These are phyloP conservation scores for Daldinia childiae DNA, from an alignment of 495 filamentous ascomycete genomes.

Conservation along the genomic window DNA sequence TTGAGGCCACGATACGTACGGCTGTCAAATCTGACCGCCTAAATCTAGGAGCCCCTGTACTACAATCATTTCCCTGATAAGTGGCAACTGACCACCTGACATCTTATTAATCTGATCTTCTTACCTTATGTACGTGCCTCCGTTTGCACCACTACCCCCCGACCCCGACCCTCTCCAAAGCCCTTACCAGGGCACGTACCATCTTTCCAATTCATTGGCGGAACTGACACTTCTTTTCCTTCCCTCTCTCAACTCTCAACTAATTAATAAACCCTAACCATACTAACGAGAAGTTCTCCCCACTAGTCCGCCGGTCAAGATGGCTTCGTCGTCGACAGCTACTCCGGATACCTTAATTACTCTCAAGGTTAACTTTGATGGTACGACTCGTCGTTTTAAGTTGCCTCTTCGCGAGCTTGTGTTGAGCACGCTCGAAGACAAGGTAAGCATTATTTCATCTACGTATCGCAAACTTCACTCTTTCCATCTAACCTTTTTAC, in stretches of 20 bases:
- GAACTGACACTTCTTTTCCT: not conserved
- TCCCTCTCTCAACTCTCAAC: not conserved
- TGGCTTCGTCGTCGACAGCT: slow-evolving; percentile 43
- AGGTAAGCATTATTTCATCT: slow-evolving; percentile 67
- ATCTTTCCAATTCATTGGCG: slow-evolving; percentile 3
- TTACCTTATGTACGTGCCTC: slow-evolving; percentile 1
- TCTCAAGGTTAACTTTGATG: slow-evolving; percentile 82
- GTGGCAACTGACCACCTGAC: slow-evolving; percentile 35
- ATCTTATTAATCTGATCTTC: slow-evolving; percentile 36
- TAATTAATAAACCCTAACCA: not conserved
- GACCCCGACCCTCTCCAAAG: slow-evolving; percentile 10
- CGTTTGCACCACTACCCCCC: slow-evolving; percentile 14
- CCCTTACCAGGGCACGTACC: slow-evolving; percentile 6
- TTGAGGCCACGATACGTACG: slow-evolving; percentile 34
- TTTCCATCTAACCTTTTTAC: not conserved
- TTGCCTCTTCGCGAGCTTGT: slow-evolving; percentile 87
- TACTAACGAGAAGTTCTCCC: slow-evolving; percentile 18
- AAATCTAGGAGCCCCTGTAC: slow-evolving; percentile 29
- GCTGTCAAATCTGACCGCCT: slow-evolving; percentile 37
- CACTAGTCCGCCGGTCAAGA: slow-evolving; percentile 27
- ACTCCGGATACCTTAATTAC: slow-evolving; percentile 76
- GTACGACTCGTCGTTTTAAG: slow-evolving; percentile 82
- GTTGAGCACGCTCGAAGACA: slow-evolving; percentile 76
- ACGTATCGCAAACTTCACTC: slow-evolving; percentile 47
- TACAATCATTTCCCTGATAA: slow-evolving; percentile 29